Conservation (phyloP, 2,329 filamentous ascomycete species). For the Calonectria crousiana region DNA sequence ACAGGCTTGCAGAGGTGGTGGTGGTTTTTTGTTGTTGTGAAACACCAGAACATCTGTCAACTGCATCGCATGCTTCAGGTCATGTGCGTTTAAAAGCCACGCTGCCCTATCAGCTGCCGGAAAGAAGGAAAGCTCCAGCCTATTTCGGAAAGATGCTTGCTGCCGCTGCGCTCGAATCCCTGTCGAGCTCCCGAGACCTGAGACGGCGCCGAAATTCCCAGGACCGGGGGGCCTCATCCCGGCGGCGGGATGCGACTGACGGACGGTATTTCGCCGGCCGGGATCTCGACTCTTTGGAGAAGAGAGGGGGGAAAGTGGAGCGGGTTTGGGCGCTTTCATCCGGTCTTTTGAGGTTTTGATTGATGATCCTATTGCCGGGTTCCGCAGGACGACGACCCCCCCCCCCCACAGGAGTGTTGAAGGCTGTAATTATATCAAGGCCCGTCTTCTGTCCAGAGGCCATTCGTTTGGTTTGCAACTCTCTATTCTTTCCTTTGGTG, state of each 20-base stretch:
- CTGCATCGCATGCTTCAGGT: conserved; percentile 18
- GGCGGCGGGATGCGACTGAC: conserved; percentile 29
- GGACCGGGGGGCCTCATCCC: conserved; percentile 14
- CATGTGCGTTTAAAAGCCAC: not conserved
- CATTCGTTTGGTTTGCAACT: not conserved
- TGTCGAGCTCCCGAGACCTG: conserved; percentile 33
- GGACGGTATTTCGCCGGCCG: conserved; percentile 40
- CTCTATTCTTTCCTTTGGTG: conserved; percentile 22
- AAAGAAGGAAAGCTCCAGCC: not conserved
- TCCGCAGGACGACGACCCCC: not conserved
- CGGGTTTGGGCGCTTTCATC: not conserved
- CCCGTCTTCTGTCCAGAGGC: not conserved
- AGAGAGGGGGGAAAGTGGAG: not conserved
- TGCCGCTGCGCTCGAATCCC: conserved; percentile 18
- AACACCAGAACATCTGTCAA: not conserved
- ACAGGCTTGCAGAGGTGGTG: not conserved
- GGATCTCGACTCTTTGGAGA: conserved; percentile 1
- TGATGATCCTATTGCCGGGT: conserved; percentile 11
- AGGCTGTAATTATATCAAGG: conserved; percentile 11
- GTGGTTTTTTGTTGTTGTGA: not conserved
- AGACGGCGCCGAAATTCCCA: conserved; percentile 40
- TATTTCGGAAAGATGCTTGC: not conserved
- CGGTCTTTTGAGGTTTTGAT: conserved; percentile 6
- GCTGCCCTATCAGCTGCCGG: not conserved
- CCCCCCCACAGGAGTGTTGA: not conserved